Base-by-base conservation (phyloP, 305 asterid genomes). In the Fraxinus paxiana region DNA sequence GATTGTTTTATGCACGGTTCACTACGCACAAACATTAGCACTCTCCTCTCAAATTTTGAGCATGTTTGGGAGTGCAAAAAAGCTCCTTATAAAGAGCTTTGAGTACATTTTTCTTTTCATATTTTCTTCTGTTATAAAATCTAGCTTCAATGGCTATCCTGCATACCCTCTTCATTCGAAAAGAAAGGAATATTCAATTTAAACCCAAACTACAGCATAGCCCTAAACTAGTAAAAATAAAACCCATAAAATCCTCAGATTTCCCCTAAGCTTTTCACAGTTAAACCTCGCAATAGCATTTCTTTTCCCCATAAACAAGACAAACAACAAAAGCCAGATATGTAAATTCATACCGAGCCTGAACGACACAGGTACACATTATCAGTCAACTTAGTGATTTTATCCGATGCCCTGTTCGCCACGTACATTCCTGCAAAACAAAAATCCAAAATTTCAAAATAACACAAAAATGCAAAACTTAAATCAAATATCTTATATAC, bases 391-490 rank as follows among this genome's bases (percentile, higher is more conserved):
- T 91, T 93, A 4, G 98, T 93, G 83, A 93, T 93, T 90, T 93
- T 93, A 84, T 93, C 97, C 1, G 96, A 92, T 4, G 98, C 98
- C 90, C 98, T 90, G 86, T 93, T 93, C 31, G 98, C 98, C 83
- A 93, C 98, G 87, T 93, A 92, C 93, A 92, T 89, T 18, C 98
- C 98, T 93, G 79, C 80, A 82, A 71, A 77, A 37, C 6, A 72
- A 6, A 38, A 18, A 79, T 2, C 18, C 65, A 17, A 46, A 71
- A 43, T 24, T 73, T n/a, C 75, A 51, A 0, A 65, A 65, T 9
- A 65, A 65, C 73, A 10, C 20, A 65, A 65, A 65, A 63, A 24
- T 22, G 37, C 18, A 10, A 24, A 65, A 24, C 35, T 65, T 26
- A n/a, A 65, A 65, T 65, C 9, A 65, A 12, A 65, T 3, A 65